phyloP scores from a whole-genome alignment of 768 basidiomycete species.

The Lentinula guzmanii region DNA sequence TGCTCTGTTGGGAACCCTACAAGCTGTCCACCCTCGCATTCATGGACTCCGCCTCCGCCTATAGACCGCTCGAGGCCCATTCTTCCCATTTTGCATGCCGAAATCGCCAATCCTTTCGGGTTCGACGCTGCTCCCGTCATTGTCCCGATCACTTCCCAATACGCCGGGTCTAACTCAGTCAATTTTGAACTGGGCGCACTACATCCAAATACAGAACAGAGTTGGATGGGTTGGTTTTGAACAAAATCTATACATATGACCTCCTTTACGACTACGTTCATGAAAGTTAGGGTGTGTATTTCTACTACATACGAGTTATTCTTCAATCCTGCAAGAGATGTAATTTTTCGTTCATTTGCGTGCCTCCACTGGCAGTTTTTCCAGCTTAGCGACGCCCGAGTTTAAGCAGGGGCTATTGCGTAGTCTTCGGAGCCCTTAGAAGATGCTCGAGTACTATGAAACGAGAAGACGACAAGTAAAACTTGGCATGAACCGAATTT shows the following conservation, averaged over 20 bases:
- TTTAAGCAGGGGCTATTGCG: neutral
- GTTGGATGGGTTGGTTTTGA: conserved; percentile 45
- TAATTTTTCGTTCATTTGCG: neutral
- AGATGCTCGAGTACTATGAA: neutral
- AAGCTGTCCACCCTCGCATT: conserved; percentile 36
- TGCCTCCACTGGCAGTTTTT: neutral
- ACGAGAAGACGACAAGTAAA: neutral
- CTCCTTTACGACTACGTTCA: neutral
- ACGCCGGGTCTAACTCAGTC: conserved; percentile 36
- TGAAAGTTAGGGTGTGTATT: neutral
- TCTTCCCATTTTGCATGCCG: conserved; percentile 32
- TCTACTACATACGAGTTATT: neutral
- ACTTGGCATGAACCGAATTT: neutral
- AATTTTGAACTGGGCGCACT: conserved; percentile 46
- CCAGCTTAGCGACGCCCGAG: neutral
- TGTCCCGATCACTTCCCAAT: conserved; percentile 28
- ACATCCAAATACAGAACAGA: conserved; percentile 33
- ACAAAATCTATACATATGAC: neutral
- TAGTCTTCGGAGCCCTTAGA: neutral
- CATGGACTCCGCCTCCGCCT: conserved; percentile 36
- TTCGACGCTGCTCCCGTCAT: conserved; percentile 18
- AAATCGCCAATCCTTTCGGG: conserved; percentile 12
- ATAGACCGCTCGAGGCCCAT: conserved; percentile 26
- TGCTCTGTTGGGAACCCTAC: conserved; percentile 24
- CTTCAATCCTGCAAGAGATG: neutral